Evolutionary conservation across 805 yeast genomes (phyloP).

Genomic region (Pichia deserticola): DNA sequence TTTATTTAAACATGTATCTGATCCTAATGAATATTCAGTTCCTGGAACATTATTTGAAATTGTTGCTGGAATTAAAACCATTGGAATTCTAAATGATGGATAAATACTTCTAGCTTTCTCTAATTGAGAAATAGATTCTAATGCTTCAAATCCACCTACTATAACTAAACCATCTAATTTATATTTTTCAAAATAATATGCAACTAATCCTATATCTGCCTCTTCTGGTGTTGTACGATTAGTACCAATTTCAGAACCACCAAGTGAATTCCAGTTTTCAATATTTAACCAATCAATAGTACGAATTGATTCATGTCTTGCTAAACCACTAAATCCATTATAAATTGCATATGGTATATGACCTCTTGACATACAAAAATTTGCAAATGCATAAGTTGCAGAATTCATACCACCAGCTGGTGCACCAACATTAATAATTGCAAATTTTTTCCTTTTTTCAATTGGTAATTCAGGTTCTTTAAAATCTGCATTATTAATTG

Average conservation of each 20-base stretch:
- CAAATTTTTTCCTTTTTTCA: conserved; percentile 51
- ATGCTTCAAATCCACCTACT: conserved; percentile 80
- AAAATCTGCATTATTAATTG: conserved; percentile 63
- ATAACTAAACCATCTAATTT: conserved; percentile 62
- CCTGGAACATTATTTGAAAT: conserved; percentile 79
- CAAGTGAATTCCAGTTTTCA: conserved; percentile 64
- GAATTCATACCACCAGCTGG: conserved; percentile 75
- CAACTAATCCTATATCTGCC: conserved; percentile 60
- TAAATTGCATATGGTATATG: conserved; percentile 65
- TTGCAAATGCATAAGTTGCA: conserved; percentile 68
- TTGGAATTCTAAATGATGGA: conserved; percentile 70
- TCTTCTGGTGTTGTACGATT: conserved; percentile 64
- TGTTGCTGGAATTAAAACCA: conserved; percentile 73
- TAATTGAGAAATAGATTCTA: conserved; percentile 61
- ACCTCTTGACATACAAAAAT: conserved; percentile 68
- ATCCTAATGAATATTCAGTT: conserved; percentile 68
- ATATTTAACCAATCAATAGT: conserved; percentile 61
- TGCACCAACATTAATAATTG: conserved; percentile 72
- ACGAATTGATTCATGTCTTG: conserved; percentile 53
- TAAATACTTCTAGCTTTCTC: conserved; percentile 51
- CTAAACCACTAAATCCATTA: conserved; percentile 69
- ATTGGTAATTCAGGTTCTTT: conserved; percentile 51
- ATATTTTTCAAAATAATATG: conserved; percentile 63
- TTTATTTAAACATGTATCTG: conserved; percentile 69
- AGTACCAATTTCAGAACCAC: conserved; percentile 81